A percentile compares a stretch with the other conserved stretches of the same genome.
Evolutionary conservation across 2,329 filamentous ascomycete species (phyloP).

Genomic region (Penicillium sp.): DNA sequence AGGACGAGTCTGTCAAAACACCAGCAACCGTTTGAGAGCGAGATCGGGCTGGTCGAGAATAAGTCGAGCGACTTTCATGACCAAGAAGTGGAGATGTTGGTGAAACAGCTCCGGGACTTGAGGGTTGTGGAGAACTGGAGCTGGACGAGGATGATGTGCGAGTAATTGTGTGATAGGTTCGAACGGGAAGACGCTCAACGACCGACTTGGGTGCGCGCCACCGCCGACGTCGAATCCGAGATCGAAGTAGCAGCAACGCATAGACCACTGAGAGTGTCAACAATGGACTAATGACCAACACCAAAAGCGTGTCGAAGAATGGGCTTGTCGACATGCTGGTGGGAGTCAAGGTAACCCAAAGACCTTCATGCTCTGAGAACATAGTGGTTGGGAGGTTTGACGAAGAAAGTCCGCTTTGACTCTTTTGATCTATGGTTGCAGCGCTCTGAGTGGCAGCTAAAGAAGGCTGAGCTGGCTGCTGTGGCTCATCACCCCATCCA

Average conservation of each 20-base stretch:
- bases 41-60: slow-evolving; percentile 36
- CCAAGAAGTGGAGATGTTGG: slow-evolving; percentile 77
- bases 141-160: slow-evolving; percentile 61
- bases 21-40: slow-evolving; percentile 45
- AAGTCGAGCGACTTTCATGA: slow-evolving; percentile 36
- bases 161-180: slow-evolving; percentile 87
- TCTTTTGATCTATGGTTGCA: slow-evolving; percentile 25
- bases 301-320: slow-evolving; percentile 94
- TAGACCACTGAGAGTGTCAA: slow-evolving; percentile 94
- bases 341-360: slow-evolving; percentile 96
- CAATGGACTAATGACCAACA: slow-evolving; percentile 91
- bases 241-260: slow-evolving; percentile 80
- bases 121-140: slow-evolving; percentile 59
- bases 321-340: slow-evolving; percentile 85
- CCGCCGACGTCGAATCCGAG: slow-evolving; percentile 81
- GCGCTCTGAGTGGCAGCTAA: slow-evolving; percentile 14
- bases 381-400: slow-evolving; percentile 34
- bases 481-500: slow-evolving; percentile 31
- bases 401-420: slow-evolving; percentile 17
- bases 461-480: slow-evolving; percentile 20
- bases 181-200: slow-evolving; percentile 89
- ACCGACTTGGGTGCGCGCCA: slow-evolving; percentile 98
- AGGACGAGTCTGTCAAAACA: slow-evolving; percentile 29
- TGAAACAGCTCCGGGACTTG: slow-evolving; percentile 68
- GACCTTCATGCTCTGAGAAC: slow-evolving; percentile 67